Conservation (phyloP, 768 basidiomycete species). For the Coprinopsis sp. region DNA sequence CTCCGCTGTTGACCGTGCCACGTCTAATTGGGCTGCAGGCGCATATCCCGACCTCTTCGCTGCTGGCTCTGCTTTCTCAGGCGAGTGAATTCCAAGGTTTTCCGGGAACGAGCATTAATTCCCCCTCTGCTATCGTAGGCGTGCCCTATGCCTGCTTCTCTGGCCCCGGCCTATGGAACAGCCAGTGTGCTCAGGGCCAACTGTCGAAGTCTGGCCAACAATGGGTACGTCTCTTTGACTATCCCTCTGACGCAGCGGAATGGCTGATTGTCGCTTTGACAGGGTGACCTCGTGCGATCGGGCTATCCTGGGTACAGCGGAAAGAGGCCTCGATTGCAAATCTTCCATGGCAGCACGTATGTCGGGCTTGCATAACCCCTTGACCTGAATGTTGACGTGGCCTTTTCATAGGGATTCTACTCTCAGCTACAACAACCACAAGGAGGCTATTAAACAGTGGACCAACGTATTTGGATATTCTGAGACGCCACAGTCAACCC, state of each 20-base stretch:
- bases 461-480: constrained; percentile 48
- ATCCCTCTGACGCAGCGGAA: background rate
- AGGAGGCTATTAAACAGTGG: constrained; percentile 52
- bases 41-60: constrained; percentile 51
- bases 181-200: constrained; percentile 39
- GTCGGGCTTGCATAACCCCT: constrained; percentile 2
- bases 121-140: too few relatives aligned
- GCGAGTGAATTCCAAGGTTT: too few relatives aligned
- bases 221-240: constrained; percentile 37
- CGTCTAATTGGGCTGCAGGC: too few relatives aligned
- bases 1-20: too few relatives aligned
- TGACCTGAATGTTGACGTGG: too few relatives aligned
- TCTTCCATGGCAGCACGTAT: constrained; percentile 50
- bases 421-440: constrained; percentile 46
- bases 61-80: constrained; percentile 45
- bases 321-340: constrained; percentile 43
- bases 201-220: constrained; percentile 39
- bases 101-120: too few relatives aligned
- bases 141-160: constrained; percentile 54
- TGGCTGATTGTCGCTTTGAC: background rate
- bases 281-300: constrained; percentile 41
- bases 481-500: constrained; percentile 34
- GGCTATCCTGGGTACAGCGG: constrained; percentile 57
- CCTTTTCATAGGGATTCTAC: constrained; percentile 41
- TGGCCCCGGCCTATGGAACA: constrained; percentile 44